A percentile compares a stretch with the other conserved stretches of the same genome.
Conservation (phyloP, 345 rosid species). For the Lumnitzera racemosa region DNA sequence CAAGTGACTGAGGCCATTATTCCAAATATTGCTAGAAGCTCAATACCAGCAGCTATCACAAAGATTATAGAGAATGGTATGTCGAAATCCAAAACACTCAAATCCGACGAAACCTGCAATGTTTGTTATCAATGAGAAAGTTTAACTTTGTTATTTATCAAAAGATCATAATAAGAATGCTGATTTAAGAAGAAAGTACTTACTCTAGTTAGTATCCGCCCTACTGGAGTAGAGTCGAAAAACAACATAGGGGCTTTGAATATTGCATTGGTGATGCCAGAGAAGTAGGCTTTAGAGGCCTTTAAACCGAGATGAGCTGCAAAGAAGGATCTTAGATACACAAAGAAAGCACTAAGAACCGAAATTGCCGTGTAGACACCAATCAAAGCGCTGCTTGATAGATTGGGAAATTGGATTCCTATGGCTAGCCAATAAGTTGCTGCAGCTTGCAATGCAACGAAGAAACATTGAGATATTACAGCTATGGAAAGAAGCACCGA, state of each 20-base stretch:
- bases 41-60: conserved; percentile 27
- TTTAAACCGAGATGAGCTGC: conserved; percentile 53
- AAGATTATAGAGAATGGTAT: conserved; percentile 44
- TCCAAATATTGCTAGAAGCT: conserved; percentile 30
- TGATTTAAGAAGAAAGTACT: conserved; percentile 1
- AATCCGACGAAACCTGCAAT: conserved; percentile 73
- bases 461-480: conserved; percentile 26
- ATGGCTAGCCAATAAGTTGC: conserved; percentile 71
- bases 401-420: conserved; percentile 43
- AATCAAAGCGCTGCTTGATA: conserved; percentile 31
- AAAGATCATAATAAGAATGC: not conserved
- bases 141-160: not conserved
- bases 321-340: conserved; percentile 29
- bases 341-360: conserved; percentile 39
- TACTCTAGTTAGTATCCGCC: conserved; percentile 72
- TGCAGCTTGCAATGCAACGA: conserved; percentile 48
- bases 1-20: conserved; percentile 70
- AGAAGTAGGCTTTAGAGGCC: conserved; percentile 66
- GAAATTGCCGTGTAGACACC: conserved; percentile 59
- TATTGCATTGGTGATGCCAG: conserved; percentile 49
- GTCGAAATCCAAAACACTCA: conserved; percentile 58
- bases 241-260: conserved; percentile 74
- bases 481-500: conserved; percentile 22
- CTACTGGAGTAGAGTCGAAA: conserved; percentile 74
- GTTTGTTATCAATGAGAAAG: too few relatives aligned